Evolutionary conservation across 306 rosid genomes (phyloP), one percentile per base, ranked within the genome.

Genomic region (Abrus pulchellus): DNA sequence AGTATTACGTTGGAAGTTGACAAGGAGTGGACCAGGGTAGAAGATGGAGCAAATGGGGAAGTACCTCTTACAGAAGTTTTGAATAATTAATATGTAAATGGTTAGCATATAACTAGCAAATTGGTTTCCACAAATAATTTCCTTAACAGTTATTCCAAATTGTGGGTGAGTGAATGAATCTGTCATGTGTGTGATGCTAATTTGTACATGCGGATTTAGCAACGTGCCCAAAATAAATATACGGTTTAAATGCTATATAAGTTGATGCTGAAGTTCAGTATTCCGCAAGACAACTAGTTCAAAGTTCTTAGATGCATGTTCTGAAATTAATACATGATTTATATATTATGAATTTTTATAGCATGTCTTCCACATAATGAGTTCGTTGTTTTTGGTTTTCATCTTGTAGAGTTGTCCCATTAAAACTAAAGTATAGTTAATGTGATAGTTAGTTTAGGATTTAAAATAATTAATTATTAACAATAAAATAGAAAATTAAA

Each of bases 21-120:
- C 28, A 73, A 38, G 77, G 33, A 78, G n/a, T 74, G 28, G 81
- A 68, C 50, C 59, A 59, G 74, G 53, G 80, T 78, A 47, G 88
- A 85, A 68, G 66, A 66, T 33, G 83, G 85, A 6, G 74, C 0
- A 7, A 68, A 43, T 0, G 33, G 9, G 40, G 49, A 20, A 12
- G 12, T 57, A 7, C 36, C 78, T 55, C 20, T 4, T 62, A 1
- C 20, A 44, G 7, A 49, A 29, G 74, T 43, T 74, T 75, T 69
- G 7, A 52, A 9, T 30, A 9, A 68, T 29, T 68, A 11, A 53
- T 3, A 1, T 2, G 20, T 4, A 30, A 32, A 47, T 7, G 3
- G 44, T 11, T 76, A 28, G 79, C 5, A 40, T 9, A 5, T 44
- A 11, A 30, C 47, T 7, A 1, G 5, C 13, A 14, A 1, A 30